Percentiles rank a stretch among this genome's conserved stretches.
Conservation (phyloP, 192 early-diverging fungal genomes). For the Backusella tarrabulga region DNA sequence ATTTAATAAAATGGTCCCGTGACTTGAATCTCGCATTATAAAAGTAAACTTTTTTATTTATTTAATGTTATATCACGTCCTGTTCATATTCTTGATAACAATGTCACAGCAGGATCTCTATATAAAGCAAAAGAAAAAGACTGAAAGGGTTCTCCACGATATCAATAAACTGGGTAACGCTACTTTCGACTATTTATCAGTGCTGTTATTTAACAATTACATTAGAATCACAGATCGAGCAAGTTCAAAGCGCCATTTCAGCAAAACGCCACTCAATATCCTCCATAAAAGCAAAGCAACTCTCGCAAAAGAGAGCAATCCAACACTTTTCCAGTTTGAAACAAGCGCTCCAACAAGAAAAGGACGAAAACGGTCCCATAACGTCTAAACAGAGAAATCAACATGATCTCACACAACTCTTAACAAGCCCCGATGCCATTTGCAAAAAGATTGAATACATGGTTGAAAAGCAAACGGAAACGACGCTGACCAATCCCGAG, state of each 20-base stretch:
- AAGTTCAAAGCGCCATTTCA: conserved; percentile 7
- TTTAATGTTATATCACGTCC: not conserved
- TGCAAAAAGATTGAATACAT: not conserved
- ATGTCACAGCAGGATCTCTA: not conserved
- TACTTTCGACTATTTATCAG: not conserved
- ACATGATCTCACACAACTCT: not conserved
- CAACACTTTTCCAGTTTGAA: not conserved
- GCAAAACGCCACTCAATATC: not conserved
- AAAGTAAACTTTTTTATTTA: no score
- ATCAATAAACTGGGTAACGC: not conserved
- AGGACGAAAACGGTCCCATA: not conserved
- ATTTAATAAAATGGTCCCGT: not conserved
- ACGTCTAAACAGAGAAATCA: not conserved
- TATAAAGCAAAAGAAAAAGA: not conserved
- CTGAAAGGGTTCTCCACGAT: not conserved
- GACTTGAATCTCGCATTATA: not conserved
- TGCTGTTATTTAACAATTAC: not conserved
- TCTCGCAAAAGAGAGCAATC: not conserved
- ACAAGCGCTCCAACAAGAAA: not conserved
- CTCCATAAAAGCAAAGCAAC: not conserved
- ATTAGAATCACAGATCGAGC: conserved; percentile 4
- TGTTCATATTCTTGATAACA: not conserved
- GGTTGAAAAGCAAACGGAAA: not conserved
- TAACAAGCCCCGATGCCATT: not conserved
- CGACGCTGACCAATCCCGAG: not conserved